Base-by-base conservation (phyloP, 2,329 filamentous ascomycete species). In the Cryphonectria naterciae region DNA sequence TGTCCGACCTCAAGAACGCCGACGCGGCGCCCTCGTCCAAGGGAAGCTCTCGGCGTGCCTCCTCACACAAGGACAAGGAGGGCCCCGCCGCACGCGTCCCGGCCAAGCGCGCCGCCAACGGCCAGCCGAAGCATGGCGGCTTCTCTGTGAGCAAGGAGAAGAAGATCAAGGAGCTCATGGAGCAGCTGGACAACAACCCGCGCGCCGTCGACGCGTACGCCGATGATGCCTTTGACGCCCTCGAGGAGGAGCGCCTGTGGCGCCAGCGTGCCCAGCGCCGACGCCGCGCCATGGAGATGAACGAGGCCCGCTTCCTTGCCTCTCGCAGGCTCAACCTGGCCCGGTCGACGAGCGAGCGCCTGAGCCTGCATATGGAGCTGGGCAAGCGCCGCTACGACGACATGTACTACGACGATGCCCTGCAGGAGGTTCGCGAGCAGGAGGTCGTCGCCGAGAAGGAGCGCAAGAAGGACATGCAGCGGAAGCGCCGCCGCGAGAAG, bases 381-480 rank as follows among this genome's bases (percentile, higher is more conserved):
- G 93, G 93, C 54, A 92, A 92, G 77, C 87, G 91, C 68, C 90
- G 93, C 43, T 98, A 93, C 79, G 89, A 93, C 71, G 87, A 92
- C 19, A 84, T 91, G 62, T 91, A 96, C 79, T 95, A 94, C 78
- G 89, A 93, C 25, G 91, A 92, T 56, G 95, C 96, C 1, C 88
- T 95, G 72, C 89, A 92, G 68, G 92, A 97, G 76, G 95, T 98
- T 2, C 93, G 96, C 75, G 92, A 94, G 73, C 93, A 94, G 75
- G 95, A 98, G 80, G 86, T 98, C 10, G 92, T 92, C 72, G 94
- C 95, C 73, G 96, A 99, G 81, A 99, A 99, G 83, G 96, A 99
- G 82, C 93, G 96, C 74, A 99, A 99, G 85, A 99, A 99, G 84
- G 96, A 99, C 78, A 98, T 99, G 94, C 96, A 99, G 80, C 92